phyloP scores from a whole-genome alignment of 164 flowering plant genomes.

The Santalum album region DNA sequence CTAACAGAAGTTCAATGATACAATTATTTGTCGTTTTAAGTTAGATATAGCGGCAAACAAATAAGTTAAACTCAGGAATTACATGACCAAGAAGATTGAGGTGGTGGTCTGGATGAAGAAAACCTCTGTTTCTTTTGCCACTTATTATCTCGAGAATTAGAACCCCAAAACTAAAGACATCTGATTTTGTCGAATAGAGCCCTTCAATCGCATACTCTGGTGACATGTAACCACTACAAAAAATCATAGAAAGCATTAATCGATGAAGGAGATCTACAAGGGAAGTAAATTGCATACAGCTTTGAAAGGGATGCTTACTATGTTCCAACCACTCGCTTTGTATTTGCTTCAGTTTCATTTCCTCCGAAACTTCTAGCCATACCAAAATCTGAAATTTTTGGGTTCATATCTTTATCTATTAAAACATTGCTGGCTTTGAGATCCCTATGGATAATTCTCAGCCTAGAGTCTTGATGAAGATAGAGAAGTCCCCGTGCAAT shows the following conservation, averaged over 20 bases:
- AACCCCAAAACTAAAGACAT: constrained; percentile 54
- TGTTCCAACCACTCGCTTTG: constrained; percentile 39
- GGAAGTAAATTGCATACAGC: not conserved
- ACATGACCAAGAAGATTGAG: constrained; percentile 46
- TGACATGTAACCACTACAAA: constrained; percentile 49
- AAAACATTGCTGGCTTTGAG: constrained; percentile 38
- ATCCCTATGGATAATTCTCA: constrained; percentile 36
- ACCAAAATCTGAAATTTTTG: constrained; percentile 52
- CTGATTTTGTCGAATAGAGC: constrained; percentile 40
- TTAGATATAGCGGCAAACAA: not conserved
- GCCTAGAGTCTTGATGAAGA: constrained; percentile 39
- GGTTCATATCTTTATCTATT: constrained; percentile 32
- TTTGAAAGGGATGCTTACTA: constrained; percentile 20
- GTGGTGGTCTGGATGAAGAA: constrained; percentile 15
- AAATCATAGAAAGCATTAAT: not conserved
- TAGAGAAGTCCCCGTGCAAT: constrained; percentile 39
- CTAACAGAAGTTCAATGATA: not conserved
- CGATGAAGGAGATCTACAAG: not conserved
- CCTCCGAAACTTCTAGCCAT: constrained; percentile 35
- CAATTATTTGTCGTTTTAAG: not conserved
- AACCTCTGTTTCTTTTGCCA: constrained; percentile 42
- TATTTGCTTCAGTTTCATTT: constrained; percentile 24
- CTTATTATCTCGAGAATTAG: constrained; percentile 42
- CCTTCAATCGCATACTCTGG: constrained; percentile 55
- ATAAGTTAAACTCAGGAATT: constrained; percentile 9